These are phyloP conservation scores for Prunus mira DNA, from an alignment of 306 rosid species.

Conservation along the genomic window DNA sequence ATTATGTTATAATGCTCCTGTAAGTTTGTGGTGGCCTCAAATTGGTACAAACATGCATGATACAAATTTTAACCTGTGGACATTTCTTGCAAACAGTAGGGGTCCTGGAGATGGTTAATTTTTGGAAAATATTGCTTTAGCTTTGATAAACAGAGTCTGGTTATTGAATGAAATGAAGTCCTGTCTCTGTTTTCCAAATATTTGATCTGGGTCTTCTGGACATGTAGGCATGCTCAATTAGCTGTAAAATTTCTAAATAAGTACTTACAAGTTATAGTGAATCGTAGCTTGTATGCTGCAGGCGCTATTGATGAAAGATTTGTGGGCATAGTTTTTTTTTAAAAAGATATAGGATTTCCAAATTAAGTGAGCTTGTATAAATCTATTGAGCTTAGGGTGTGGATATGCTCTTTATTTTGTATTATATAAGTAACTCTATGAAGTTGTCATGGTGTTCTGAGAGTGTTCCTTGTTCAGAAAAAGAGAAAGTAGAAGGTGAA, in stretches of 20 bases:
- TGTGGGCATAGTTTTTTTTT: background rate
- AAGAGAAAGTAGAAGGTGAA: conserved; percentile 90
- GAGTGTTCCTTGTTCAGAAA: conserved; percentile 53
- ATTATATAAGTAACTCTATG: background rate
- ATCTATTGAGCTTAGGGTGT: background rate
- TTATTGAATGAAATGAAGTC: background rate
- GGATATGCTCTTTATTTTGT: background rate
- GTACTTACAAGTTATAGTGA: background rate
- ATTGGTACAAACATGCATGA: background rate
- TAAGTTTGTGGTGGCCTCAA: background rate
- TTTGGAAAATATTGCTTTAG: background rate
- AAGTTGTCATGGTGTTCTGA: conserved; percentile 28
- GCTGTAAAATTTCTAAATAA: background rate
- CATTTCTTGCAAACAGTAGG: background rate
- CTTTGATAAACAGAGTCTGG: background rate
- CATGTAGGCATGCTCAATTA: background rate
- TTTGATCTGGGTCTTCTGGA: background rate
- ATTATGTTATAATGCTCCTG: background rate
- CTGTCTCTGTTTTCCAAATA: background rate
- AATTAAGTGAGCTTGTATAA: background rate
- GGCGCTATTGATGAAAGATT: background rate
- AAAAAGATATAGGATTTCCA: background rate
- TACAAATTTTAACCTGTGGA: background rate
- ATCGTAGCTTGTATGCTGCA: background rate
- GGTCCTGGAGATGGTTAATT: background rate